phyloP scores from a whole-genome alignment of 768 basidiomycete genomes.

The Thelephora aurantiotincta region DNA sequence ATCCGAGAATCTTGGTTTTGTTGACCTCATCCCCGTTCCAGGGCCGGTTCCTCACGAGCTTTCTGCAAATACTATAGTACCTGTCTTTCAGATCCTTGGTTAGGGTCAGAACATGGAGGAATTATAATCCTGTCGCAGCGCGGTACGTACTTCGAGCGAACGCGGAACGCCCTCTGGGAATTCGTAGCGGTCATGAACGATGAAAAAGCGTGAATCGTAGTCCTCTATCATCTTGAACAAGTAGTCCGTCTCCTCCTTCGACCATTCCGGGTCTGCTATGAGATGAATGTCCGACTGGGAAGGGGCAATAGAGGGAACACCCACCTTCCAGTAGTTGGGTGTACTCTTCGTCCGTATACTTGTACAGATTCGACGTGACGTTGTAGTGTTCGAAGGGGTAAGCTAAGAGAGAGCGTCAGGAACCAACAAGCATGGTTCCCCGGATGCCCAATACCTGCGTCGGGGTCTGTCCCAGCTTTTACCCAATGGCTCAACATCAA shows the following conservation, averaged over 20 bases:
- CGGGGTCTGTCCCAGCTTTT: conserved; percentile 41
- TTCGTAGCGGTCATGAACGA: conserved; percentile 84
- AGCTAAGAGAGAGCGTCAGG: conserved; percentile 24
- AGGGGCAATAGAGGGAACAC: conserved; percentile 5
- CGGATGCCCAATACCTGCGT: conserved; percentile 30
- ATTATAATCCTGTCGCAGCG: neutral
- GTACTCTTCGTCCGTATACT: conserved; percentile 84
- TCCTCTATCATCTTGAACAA: conserved; percentile 68
- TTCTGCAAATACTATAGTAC: conserved; percentile 85
- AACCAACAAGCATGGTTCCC: neutral
- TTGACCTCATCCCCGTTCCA: conserved; percentile 71
- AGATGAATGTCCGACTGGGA: neutral
- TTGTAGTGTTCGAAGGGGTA: conserved; percentile 82
- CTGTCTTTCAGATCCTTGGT: conserved; percentile 82
- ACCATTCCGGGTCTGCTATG: conserved; percentile 64
- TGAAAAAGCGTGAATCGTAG: conserved; percentile 82
- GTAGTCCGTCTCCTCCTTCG: conserved; percentile 88
- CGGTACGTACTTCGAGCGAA: conserved; percentile 50
- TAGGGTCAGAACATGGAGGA: conserved; percentile 1
- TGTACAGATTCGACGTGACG: conserved; percentile 43
- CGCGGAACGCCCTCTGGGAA: conserved; percentile 39
- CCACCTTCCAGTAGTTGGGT: conserved; percentile 60
- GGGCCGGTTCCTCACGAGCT: conserved; percentile 71
- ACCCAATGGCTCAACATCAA: conserved; percentile 78
- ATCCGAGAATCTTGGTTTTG: conserved; percentile 52